Base-by-base conservation (phyloP, 805 yeast species). In the Scheffersomyces coipomensis region DNA sequence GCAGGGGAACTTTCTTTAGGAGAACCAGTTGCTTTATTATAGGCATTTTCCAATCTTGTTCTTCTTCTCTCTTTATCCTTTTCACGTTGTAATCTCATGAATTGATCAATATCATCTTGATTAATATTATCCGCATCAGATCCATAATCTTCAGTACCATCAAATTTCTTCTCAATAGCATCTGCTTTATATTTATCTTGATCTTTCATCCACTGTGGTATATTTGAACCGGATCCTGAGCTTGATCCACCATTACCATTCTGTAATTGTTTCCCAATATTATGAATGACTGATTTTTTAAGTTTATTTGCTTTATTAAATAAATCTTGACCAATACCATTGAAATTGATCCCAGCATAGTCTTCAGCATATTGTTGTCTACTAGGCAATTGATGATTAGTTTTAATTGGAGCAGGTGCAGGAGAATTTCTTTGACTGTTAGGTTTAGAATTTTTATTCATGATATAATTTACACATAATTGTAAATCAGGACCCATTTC, bases 151-250 rank as follows among this genome's bases (percentile, higher is more conserved):
- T 65, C 68, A 13, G 30, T 4, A 3, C 71, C 68, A 13, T 46
- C 56, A n/a, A 46, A 42, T 35, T 46, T 53, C 33, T 55, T 54
- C 36, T 68, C 72, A 3, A 55, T 33, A 3, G 72, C 73, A 17
- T 57, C 60, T 9, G 64, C 63, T 40, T 69, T 75, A 48, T 81
- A 73, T 48, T 52, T 64, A 11, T 62, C 67, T 49, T 77, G 82
- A 43, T 78, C 74, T 40, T 66, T 72, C 89, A 87, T 82, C 95
- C 95, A 87, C 1, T 82, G 78, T 0, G 95, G 95, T 46, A 65
- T 54, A 35, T 60, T 34, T 13, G n/a, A 5, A n/a, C 29, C 33
- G 10, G 31, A 55, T 50, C 40, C 56, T 11, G 37, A 29, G 46
- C 58, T 32, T 58, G 60, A 25, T 56, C 59, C 26, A 30, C 18